phyloP scores from a whole-genome alignment of 2,329 filamentous ascomycete species.

The Helotiales sp. region DNA sequence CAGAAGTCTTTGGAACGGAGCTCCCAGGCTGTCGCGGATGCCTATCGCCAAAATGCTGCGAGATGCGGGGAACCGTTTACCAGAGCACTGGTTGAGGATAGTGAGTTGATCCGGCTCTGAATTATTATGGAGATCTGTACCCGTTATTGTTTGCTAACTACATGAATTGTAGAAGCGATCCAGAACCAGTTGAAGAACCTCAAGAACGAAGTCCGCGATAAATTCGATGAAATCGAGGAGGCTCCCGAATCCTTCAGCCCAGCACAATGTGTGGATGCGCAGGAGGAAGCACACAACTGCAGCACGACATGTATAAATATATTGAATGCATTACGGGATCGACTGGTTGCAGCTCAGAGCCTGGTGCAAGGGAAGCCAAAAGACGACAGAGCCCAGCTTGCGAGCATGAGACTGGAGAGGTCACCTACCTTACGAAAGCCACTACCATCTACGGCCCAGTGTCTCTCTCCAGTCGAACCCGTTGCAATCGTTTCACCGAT shows the following conservation, averaged over 20 bases:
- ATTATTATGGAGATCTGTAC: neutral
- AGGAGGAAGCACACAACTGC: slow-evolving; percentile 36
- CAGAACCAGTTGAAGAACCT: slow-evolving; percentile 37
- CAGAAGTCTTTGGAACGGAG: slow-evolving; percentile 34
- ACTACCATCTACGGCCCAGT: slow-evolving; percentile 14
- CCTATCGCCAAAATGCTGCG: slow-evolving; percentile 34
- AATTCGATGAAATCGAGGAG: slow-evolving; percentile 39
- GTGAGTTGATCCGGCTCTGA: slow-evolving; percentile 26
- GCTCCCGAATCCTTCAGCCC: slow-evolving; percentile 36
- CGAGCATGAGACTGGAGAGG: slow-evolving; percentile 25
- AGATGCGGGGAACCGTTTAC: slow-evolving; percentile 36
- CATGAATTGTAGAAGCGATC: slow-evolving; percentile 31
- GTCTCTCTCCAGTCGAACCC: slow-evolving; percentile 13
- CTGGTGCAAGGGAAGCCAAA: slow-evolving; percentile 7
- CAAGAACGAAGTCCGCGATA: slow-evolving; percentile 38
- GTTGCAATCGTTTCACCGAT: slow-evolving; percentile 7
- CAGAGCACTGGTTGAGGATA: slow-evolving; percentile 36
- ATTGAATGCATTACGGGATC: slow-evolving; percentile 33
- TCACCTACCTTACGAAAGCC: slow-evolving; percentile 18
- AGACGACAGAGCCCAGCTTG: slow-evolving; percentile 25
- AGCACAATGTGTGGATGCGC: slow-evolving; percentile 31
- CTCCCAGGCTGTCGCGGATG: slow-evolving; percentile 34
- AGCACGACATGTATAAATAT: slow-evolving; percentile 35
- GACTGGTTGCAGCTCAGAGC: slow-evolving; percentile 21
- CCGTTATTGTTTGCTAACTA: slow-evolving; percentile 10